Evolutionary conservation across 2,329 filamentous ascomycete genomes (phyloP).

Genomic region (Pyrenochaeta sp.): DNA sequence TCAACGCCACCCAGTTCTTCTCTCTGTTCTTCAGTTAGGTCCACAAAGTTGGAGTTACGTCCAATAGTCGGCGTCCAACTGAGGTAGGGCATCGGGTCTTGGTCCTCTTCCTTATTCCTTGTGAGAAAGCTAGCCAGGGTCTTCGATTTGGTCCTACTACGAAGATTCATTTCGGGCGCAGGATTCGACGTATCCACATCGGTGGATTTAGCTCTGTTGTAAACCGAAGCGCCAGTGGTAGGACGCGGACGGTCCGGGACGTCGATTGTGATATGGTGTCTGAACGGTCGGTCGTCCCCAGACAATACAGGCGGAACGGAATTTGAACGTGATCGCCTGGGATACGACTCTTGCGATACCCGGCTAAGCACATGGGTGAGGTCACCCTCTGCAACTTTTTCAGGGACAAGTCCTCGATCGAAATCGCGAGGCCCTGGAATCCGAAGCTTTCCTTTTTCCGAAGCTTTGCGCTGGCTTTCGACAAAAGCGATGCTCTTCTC

Average conservation of each 20-base stretch:
- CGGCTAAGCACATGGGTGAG: slow-evolving; percentile 27
- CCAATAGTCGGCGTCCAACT: slow-evolving; percentile 93
- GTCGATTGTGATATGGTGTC: slow-evolving; percentile 70
- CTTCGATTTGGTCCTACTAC: slow-evolving; percentile 50
- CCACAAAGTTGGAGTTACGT: slow-evolving; percentile 90
- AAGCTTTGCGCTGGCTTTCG: slow-evolving; percentile 78
- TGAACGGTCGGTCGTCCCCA: slow-evolving; percentile 49
- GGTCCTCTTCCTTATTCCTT: slow-evolving; percentile 57
- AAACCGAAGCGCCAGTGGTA: slow-evolving; percentile 41
- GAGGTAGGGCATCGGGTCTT: slow-evolving; percentile 79
- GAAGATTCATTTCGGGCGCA: slow-evolving; percentile 25
- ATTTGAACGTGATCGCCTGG: slow-evolving; percentile 26
- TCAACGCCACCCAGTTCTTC: slow-evolving; percentile 97
- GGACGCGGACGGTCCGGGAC: slow-evolving; percentile 60
- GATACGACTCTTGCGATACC: slow-evolving; percentile 33
- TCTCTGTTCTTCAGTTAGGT: slow-evolving; percentile 86
- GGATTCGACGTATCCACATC: slow-evolving; percentile 18
- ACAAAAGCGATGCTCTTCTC: slow-evolving; percentile 89
- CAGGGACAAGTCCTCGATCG: slow-evolving; percentile 79
- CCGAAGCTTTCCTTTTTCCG: slow-evolving; percentile 76
- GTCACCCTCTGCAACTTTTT: slow-evolving; percentile 59
- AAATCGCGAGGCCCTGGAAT: slow-evolving; percentile 93
- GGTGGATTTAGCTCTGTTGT: slow-evolving; percentile 21
- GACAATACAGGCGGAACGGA: slow-evolving; percentile 43
- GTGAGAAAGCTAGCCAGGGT: slow-evolving; percentile 68